Base-by-base conservation (phyloP, 75 land plant genomes). In the Cryptomeria japonica region DNA sequence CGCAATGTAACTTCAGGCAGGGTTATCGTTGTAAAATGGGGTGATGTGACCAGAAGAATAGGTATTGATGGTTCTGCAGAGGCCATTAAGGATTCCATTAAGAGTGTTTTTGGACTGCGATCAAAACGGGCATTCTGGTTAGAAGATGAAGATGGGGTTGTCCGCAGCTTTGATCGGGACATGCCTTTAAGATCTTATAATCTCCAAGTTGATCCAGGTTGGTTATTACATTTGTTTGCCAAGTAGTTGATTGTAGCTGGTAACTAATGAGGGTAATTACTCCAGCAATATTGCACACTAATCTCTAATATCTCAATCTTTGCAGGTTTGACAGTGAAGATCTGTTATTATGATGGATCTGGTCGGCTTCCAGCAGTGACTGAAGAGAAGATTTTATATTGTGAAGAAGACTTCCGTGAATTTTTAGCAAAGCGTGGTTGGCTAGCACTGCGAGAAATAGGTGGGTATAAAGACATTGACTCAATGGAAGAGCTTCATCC, bases 101-200 rank as follows among this genome's bases (percentile, higher is more conserved):
- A 83, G 86, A 86, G 87, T 37, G 91, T 90, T 53, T 92, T 92
- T 87, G 90, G 93, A 38, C 61, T 92, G 56, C 85, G 93, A 15
- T 86, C 93, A 25, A 92, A 91, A 83, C 91, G 93, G 85, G 84
- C 93, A 80, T 92, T 92, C 87, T 92, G 93, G 93, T 84, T 92
- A 56, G 93, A 92, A 84, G 93, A 92, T 86, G 93, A 91, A 41
- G 93, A 92, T 34, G 93, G 93, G 15, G 89, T 92, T 76, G 87
- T 91, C 55, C 85, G 88, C 39, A 88, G 93, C 78, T 64, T 92
- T 68, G 93, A 92, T 89, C 93, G 93, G 22, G 89, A 91, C 22
- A 92, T 92, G 93, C 93, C 93, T 49, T 49, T 87, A 8, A 86
- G 93, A 80, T 80, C 83, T 49, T 92, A 92, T 55, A 91, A 44